Conservation (phyloP, 2,329 filamentous ascomycete genomes). For the Trichophyton benhamiae region DNA sequence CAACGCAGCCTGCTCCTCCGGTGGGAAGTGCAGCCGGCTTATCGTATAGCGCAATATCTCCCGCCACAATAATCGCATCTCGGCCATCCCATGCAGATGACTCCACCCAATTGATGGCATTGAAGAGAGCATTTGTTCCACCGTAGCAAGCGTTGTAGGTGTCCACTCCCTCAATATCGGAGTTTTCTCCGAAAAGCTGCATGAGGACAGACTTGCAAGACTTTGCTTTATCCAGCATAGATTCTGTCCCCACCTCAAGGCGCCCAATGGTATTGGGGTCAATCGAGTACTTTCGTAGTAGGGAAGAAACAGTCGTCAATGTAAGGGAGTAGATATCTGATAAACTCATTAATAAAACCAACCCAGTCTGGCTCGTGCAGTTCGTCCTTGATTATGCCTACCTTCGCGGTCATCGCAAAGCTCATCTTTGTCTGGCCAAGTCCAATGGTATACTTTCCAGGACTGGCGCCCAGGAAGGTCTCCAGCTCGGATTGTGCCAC, state of each 20-base stretch:
- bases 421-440: conserved; percentile 84
- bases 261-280: conserved; percentile 62
- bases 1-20: conserved; percentile 61
- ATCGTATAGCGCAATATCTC: conserved; percentile 68
- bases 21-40: conserved; percentile 67
- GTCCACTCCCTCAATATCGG: conserved; percentile 66
- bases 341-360: background rate
- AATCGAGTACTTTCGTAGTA: conserved; percentile 72
- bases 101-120: conserved; percentile 68
- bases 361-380: background rate
- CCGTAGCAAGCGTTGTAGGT: conserved; percentile 72
- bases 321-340: conserved; percentile 78
- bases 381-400: conserved; percentile 29
- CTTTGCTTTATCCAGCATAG: conserved; percentile 70
- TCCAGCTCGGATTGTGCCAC: conserved; percentile 73
- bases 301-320: conserved; percentile 63
- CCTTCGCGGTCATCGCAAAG: conserved; percentile 81
- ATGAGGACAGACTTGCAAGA: conserved; percentile 72
- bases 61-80: conserved; percentile 61
- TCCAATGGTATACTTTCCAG: conserved; percentile 82
- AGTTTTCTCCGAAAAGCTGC: conserved; percentile 66
- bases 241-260: conserved; percentile 69
- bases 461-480: conserved; percentile 69
- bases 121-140: conserved; percentile 68
- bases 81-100: conserved; percentile 77